Conservation (phyloP, 2,329 filamentous ascomycete genomes). For the Fusarium sp. region DNA sequence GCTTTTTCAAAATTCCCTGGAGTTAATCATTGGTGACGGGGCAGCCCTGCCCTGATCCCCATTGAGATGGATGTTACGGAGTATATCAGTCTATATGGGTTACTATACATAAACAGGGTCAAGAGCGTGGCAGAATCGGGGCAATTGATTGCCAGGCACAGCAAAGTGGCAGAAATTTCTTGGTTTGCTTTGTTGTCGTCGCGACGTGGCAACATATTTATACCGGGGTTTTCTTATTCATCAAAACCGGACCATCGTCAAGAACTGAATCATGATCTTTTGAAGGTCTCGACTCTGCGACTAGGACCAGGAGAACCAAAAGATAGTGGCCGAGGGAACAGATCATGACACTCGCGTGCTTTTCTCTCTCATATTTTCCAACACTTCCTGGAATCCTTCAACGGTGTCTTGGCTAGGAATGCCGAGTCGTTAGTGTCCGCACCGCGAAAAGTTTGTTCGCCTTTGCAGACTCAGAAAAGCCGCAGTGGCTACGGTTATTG, state of each 20-base stretch:
- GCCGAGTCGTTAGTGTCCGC: slow-evolving; percentile 20
- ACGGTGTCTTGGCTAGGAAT: slow-evolving; percentile 7
- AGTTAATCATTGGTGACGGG: slow-evolving; percentile 36
- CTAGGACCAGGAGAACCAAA: not conserved
- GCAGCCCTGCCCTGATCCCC: slow-evolving; percentile 29
- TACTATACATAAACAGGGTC: not conserved
- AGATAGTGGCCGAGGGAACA: not conserved
- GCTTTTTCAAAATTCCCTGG: slow-evolving; percentile 4
- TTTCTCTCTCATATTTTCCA: not conserved
- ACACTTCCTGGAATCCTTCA: slow-evolving; percentile 15
- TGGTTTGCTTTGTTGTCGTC: slow-evolving; percentile 22
- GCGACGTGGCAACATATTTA: slow-evolving; percentile 19
- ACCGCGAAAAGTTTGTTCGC: slow-evolving; percentile 26
- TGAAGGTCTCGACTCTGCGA: not conserved
- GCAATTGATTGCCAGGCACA: slow-evolving; percentile 35
- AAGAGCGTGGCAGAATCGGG: slow-evolving; percentile 3
- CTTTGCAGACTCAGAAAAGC: slow-evolving; percentile 14
- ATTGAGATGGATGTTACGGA: slow-evolving; percentile 16
- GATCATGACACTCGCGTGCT: slow-evolving; percentile 17
- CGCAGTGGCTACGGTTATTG: slow-evolving; percentile 14
- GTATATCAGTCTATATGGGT: not conserved
- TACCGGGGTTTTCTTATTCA: slow-evolving; percentile 3
- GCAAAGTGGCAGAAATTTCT: slow-evolving; percentile 18
- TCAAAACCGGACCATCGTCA: not conserved
- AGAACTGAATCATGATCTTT: slow-evolving; percentile 17